These are phyloP conservation scores for Trichoderma afroharzianum DNA, from an alignment of 2,329 filamentous ascomycete species.

Conservation along the genomic window DNA sequence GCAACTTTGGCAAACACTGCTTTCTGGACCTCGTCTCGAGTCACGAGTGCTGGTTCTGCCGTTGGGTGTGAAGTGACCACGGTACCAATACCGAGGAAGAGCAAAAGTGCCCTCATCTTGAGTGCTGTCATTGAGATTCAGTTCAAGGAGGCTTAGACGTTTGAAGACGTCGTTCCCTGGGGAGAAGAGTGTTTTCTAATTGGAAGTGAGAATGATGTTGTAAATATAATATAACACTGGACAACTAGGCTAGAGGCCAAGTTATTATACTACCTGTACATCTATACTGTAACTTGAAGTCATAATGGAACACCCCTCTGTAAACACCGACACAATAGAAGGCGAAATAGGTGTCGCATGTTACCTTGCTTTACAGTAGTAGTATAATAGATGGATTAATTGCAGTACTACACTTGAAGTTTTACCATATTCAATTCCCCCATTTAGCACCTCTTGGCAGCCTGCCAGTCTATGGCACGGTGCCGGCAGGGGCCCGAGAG, in stretches of 20 bases:
- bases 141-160: background rate
- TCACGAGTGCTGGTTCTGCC: slow-evolving; percentile 20
- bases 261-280: background rate
- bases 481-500: too few species aligned
- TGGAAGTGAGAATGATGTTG: background rate
- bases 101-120: background rate
- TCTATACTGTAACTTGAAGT: background rate
- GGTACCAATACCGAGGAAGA: background rate
- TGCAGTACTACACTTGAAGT: too few species aligned
- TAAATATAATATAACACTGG: background rate
- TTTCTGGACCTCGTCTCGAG: background rate
- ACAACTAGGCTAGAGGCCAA: background rate
- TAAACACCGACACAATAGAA: background rate
- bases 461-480: too few species aligned
- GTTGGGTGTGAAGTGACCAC: slow-evolving; percentile 15
- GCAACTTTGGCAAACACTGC: slow-evolving; percentile 28
- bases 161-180: background rate
- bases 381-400: too few species aligned
- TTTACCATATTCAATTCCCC: too few species aligned
- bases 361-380: too few species aligned
- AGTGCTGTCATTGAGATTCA: background rate
- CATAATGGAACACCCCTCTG: background rate
- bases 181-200: background rate
- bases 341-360: too few species aligned
- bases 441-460: too few species aligned